Base-by-base conservation (phyloP, 768 basidiomycete species). In the Boletus subcaerulescens region DNA sequence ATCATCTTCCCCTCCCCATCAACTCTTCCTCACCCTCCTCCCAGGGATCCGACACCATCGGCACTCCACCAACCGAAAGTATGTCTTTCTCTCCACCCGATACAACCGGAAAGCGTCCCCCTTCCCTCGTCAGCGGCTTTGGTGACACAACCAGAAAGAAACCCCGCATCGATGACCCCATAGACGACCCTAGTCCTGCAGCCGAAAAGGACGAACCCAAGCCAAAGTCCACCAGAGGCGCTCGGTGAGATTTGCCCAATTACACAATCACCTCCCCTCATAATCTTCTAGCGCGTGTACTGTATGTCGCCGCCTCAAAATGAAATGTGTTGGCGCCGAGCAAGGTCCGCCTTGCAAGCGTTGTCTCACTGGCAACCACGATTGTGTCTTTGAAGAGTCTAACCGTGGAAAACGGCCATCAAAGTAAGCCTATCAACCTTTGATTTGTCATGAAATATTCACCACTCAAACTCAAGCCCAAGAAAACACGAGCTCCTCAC, bases 301-400 rank as follows among this genome's bases (percentile, higher is more conserved):
- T 0, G 91, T 94, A 12, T 96, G 93, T 69, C 83, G 93, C 20
- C 86, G 92, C 24, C 79, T 94, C 32, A 95, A 94, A 74, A 94
- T 92, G 93, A 94, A 92, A 65, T 94, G 92, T 54, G 89, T 91
- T 9, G 90, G 89, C 33, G 92, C 90, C 3, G 93, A 94, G 69
- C 82, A 93, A 39, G 93, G 93, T 0, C 89, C 89, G 0, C 91
- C 93, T 0, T 97, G 93, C 76, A 95, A 93, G 65, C 86, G 93
- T 20, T 97, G 93, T 64, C 72, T 75, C 44, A 65, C 84, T 0
- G 87, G 89, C 18, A 83, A 83, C 60, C 89, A 95, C 64, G 92
- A 96, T 62, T 99, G 97, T 66, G 83, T 97, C 42, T 98, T 99
- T 59, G 94, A 98, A 74, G 96, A 98, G 69, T 93, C 90, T 2